phyloP scores from a whole-genome alignment of 1,284 basidiomycete genomes.

The Heterobasidion irregulare region DNA sequence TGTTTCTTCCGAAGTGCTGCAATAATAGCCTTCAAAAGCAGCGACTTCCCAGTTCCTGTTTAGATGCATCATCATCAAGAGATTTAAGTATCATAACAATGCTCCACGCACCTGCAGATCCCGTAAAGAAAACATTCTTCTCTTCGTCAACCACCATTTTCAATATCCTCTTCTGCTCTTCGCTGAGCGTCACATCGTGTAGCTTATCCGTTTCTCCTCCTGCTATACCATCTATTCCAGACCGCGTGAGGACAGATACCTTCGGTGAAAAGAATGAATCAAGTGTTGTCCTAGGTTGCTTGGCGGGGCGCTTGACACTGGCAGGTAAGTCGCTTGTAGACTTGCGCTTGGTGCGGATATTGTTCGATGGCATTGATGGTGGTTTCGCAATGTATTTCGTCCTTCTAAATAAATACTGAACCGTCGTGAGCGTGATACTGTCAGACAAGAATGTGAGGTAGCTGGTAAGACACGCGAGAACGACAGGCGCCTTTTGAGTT shows the following conservation, averaged over 20 bases:
- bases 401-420: not conserved
- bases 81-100: not conserved
- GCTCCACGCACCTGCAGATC: constrained; percentile 34
- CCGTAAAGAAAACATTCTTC: constrained; percentile 44
- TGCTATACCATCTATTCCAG: constrained; percentile 10
- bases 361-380: not conserved
- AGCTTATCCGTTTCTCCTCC: constrained; percentile 19
- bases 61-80: not conserved
- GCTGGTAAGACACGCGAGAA: too few relatives aligned
- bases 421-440: not conserved
- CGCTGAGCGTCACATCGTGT: constrained; percentile 29
- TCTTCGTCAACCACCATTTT: constrained; percentile 38
- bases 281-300: constrained; percentile 30
- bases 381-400: not conserved
- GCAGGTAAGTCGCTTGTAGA: constrained; percentile 20
- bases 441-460: too few relatives aligned
- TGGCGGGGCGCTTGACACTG: constrained; percentile 16
- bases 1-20: constrained; percentile 41
- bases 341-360: constrained; percentile 28
- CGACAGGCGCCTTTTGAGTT: too few relatives aligned
- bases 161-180: constrained; percentile 33
- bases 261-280: constrained; percentile 37
- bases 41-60: constrained; percentile 49
- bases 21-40: constrained; percentile 50
- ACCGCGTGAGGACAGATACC: constrained; percentile 19